phyloP scores from a whole-genome alignment of 257 asterid species.

The Nicotiana obtusifolia region DNA sequence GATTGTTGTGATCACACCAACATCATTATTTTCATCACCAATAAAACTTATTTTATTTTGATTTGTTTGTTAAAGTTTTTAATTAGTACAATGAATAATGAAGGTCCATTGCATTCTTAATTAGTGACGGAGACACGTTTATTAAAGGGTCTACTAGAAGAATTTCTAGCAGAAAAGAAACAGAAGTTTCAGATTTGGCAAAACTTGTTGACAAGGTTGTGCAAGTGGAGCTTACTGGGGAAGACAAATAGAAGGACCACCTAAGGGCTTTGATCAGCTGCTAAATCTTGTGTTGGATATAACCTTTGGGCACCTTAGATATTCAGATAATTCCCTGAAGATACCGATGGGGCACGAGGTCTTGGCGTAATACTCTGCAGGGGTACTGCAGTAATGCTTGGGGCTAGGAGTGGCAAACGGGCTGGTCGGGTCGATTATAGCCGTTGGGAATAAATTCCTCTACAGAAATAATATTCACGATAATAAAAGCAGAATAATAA shows the following conservation, averaged over 20 bases:
- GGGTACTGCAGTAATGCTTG: constrained; percentile 96
- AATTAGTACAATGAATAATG: background rate
- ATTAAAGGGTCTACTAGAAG: background rate
- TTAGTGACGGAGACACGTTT: too few relatives aligned
- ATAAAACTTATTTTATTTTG: background rate
- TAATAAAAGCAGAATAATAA: too few relatives aligned
- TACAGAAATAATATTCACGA: too few relatives aligned
- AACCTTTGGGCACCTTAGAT: constrained; percentile 79
- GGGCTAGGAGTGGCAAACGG: constrained; percentile 18
- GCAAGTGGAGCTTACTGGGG: constrained; percentile 91
- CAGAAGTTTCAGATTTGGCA: constrained; percentile 61
- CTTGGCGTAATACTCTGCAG: constrained; percentile 87
- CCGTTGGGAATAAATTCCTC: too few relatives aligned
- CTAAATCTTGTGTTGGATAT: constrained; percentile 94
- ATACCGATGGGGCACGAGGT: constrained; percentile 71
- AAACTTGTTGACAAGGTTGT: constrained; percentile 85
- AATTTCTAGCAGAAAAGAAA: constrained; percentile 80
- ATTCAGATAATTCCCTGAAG: constrained; percentile 86
- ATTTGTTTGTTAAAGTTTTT: background rate
- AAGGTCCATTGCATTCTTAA: too few relatives aligned
- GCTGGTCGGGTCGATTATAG: too few relatives aligned
- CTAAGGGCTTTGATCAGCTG: constrained; percentile 92
- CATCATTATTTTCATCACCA: background rate
- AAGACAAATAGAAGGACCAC: constrained; percentile 82
- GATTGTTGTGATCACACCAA: background rate